These are phyloP conservation scores for Byssothecium circinans DNA, from an alignment of 2,329 filamentous ascomycete genomes.

Conservation along the genomic window DNA sequence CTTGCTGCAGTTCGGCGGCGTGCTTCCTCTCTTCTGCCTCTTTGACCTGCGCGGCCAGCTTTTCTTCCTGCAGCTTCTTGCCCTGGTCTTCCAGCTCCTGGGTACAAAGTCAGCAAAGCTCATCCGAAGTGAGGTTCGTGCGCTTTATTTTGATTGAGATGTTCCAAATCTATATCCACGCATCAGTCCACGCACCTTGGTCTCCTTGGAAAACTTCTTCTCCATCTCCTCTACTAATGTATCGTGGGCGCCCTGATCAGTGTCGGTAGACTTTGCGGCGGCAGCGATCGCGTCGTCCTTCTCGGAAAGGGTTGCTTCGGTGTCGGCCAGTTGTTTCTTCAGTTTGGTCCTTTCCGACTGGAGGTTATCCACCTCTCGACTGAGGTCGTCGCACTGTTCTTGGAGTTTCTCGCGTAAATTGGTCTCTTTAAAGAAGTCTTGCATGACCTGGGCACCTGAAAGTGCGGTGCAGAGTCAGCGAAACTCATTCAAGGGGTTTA, in stretches of 20 bases:
- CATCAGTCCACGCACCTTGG: conserved; percentile 2
- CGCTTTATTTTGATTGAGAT: too few relatives aligned
- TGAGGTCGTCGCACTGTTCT: conserved; percentile 39
- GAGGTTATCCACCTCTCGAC: conserved; percentile 34
- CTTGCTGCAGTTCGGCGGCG: conserved; percentile 38
- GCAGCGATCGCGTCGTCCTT: conserved; percentile 35
- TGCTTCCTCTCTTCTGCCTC: conserved; percentile 35
- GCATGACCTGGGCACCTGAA: conserved; percentile 42
- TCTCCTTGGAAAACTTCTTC: conserved; percentile 39
- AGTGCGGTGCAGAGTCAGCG: too few relatives aligned
- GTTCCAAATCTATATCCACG: too few relatives aligned
- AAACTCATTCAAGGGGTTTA: too few relatives aligned
- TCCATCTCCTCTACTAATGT: conserved; percentile 38
- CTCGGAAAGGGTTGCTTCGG: conserved; percentile 32
- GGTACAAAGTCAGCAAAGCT: too few relatives aligned
- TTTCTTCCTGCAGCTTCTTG: conserved; percentile 36
- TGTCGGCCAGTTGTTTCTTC: conserved; percentile 35
- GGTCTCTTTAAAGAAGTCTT: conserved; percentile 45
- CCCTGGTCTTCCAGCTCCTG: conserved; percentile 36
- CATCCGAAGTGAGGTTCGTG: too few relatives aligned
- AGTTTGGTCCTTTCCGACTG: conserved; percentile 35
- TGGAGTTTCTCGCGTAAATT: conserved; percentile 40
- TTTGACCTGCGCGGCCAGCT: conserved; percentile 32
- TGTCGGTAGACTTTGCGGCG: conserved; percentile 16
- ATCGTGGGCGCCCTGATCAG: conserved; percentile 24